phyloP scores from a whole-genome alignment of 2,329 filamentous ascomycete species.

The Ceratocystis harringtonii region DNA sequence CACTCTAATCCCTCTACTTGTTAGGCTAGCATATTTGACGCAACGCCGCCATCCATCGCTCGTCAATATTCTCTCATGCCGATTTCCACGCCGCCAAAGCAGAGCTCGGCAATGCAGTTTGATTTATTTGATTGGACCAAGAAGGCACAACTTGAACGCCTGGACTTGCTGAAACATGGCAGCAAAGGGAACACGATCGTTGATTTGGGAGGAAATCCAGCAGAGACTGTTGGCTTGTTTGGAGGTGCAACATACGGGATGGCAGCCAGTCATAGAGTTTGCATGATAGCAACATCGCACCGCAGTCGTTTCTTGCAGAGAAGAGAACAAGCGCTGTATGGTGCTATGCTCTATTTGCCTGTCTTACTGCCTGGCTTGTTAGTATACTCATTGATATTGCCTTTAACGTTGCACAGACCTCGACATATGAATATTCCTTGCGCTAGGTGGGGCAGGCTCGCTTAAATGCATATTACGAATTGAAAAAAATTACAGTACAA shows the following conservation, averaged over 20 bases:
- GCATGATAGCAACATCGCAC: neutral
- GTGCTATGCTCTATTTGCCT: too few species aligned
- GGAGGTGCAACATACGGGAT: too few species aligned
- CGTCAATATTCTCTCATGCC: neutral
- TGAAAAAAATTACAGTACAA: neutral
- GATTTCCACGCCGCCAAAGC: neutral
- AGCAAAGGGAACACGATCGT: neutral
- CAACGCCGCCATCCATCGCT: too few species aligned
- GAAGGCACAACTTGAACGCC: neutral
- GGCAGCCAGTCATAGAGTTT: neutral
- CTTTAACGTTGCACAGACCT: neutral
- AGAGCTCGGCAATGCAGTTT: neutral
- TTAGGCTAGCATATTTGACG: neutral
- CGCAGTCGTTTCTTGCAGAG: too few species aligned
- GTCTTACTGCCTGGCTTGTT: neutral
- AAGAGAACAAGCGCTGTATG: too few species aligned
- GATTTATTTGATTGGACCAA: neutral
- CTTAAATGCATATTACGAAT: neutral
- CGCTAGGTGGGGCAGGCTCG: neutral
- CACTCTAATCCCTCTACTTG: neutral
- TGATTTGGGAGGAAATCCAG: neutral
- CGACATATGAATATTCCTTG: neutral
- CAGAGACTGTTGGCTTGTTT: too few species aligned
- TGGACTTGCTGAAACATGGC: neutral
- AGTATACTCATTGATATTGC: neutral